Conservation (phyloP, 257 asterid genomes). For the Plantago ovata region DNA sequence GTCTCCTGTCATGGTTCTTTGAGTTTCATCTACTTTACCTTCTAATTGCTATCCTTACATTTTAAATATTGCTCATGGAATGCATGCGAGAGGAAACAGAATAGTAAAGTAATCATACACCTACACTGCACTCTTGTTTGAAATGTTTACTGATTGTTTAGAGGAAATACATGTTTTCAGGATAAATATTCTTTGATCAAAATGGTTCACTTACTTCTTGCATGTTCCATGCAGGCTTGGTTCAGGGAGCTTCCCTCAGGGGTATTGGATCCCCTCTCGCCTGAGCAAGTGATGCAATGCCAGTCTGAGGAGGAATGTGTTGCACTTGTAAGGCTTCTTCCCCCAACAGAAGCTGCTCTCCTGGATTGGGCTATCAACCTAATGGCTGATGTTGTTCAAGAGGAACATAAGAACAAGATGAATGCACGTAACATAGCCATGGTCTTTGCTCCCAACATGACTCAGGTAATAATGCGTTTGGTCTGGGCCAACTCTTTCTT, state of each 20-base stretch:
- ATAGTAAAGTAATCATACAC: too few relatives aligned
- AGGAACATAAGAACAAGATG: constrained; percentile 86
- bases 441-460: constrained; percentile 99
- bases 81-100: too few relatives aligned
- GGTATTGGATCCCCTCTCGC: constrained; percentile 81
- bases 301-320: constrained; percentile 79
- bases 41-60: too few relatives aligned
- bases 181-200: too few relatives aligned
- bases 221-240: constrained; percentile 69
- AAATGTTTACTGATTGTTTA: too few relatives aligned
- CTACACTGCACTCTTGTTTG: too few relatives aligned
- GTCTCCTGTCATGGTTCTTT: too few relatives aligned
- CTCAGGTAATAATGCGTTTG: constrained; percentile 50
- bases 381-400: constrained; percentile 93
- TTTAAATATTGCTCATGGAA: too few relatives aligned
- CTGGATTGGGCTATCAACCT: constrained; percentile 90
- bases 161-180: too few relatives aligned
- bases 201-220: neutral
- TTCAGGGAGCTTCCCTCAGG: constrained; percentile 96
- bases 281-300: constrained; percentile 92
- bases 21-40: too few relatives aligned
- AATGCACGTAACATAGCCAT: constrained; percentile 86
- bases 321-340: constrained; percentile 72
- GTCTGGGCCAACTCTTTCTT: neutral
- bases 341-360: constrained; percentile 78